Evolutionary conservation across 2,329 filamentous ascomycete species (phyloP).

Genomic region (Metarhizium guizhouense): DNA sequence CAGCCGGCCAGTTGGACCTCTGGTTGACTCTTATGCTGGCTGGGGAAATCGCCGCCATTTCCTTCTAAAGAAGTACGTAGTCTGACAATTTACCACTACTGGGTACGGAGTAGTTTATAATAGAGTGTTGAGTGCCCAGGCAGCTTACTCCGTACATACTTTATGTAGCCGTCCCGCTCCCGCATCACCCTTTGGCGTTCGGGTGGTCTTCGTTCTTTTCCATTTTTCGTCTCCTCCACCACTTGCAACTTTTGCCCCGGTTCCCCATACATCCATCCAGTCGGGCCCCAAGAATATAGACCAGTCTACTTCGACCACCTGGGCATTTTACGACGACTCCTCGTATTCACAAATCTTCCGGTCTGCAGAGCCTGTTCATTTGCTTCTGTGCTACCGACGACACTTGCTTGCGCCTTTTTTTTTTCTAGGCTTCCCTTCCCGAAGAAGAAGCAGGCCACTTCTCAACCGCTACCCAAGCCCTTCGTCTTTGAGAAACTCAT

Average conservation of each 20-base stretch:
- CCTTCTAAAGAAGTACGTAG: too few species aligned
- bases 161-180: slow-evolving; percentile 9
- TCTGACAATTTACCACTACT: too few species aligned
- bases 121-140: too few species aligned
- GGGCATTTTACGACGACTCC: too few species aligned
- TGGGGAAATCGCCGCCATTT: too few species aligned
- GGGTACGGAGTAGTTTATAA: too few species aligned
- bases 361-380: background rate
- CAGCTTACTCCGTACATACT: too few species aligned
- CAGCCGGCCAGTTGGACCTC: too few species aligned
- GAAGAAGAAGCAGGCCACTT: background rate
- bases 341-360: background rate
- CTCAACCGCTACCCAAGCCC: background rate
- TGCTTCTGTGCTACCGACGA: background rate
- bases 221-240: background rate
- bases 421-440: background rate
- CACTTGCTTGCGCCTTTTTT: background rate
- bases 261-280: background rate
- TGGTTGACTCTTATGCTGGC: background rate
- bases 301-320: too few species aligned
- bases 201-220: background rate
- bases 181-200: background rate
- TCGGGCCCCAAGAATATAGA: background rate
- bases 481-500: background rate
- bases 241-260: background rate